Evolutionary conservation across 345 rosid species (phyloP).

Genomic region (Hibiscus syriacus): DNA sequence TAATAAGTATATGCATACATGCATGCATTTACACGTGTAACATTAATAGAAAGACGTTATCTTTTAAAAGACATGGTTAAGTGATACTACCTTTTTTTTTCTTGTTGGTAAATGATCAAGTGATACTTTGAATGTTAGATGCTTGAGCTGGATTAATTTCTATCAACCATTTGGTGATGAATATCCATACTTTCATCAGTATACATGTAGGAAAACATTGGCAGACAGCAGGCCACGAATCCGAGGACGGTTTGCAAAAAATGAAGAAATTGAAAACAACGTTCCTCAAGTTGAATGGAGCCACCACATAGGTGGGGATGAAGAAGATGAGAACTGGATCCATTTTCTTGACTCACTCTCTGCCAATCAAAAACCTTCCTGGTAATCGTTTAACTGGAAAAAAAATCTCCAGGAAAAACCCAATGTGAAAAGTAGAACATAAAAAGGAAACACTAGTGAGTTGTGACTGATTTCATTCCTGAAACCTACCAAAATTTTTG

Average conservation of each 20-base stretch:
- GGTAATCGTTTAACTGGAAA: background rate
- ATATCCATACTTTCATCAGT: constrained; percentile 28
- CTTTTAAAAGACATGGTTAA: no score
- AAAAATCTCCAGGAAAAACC: background rate
- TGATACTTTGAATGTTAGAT: no score
- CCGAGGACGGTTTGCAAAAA: constrained; percentile 87
- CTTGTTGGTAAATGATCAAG: no score
- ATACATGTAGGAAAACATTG: constrained; percentile 87
- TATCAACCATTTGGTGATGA: background rate
- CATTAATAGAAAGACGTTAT: no score
- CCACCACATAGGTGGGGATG: constrained; percentile 27
- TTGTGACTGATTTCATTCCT: background rate
- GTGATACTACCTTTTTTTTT: no score
- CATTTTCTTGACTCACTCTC: constrained; percentile 58
- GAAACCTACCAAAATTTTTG: background rate
- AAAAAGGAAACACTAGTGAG: no score
- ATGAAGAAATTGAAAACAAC: constrained; percentile 53
- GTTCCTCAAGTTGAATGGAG: constrained; percentile 36
- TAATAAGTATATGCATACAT: no score
- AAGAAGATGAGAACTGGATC: constrained; percentile 62
- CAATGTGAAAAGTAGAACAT: background rate
- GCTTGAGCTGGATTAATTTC: background rate
- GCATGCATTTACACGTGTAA: no score
- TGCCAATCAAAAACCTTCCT: constrained; percentile 18
- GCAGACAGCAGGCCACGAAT: constrained; percentile 95